Evolutionary conservation across 257 asterid genomes (phyloP).

Genomic region (Plantago major): DNA sequence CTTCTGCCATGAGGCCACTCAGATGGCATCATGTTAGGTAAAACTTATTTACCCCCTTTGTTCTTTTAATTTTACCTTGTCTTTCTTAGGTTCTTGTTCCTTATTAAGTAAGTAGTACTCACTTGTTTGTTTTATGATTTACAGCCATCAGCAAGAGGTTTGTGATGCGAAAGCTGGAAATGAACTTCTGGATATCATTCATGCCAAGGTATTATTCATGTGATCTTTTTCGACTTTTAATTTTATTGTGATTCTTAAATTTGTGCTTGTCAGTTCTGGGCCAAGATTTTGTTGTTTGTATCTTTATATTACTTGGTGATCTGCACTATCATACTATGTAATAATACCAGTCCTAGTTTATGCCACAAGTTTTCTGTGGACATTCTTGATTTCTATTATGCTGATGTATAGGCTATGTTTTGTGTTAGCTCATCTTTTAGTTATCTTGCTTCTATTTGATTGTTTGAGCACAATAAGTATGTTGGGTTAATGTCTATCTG

Average conservation of each 20-base stretch:
- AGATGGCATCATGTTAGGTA: constrained; percentile 73
- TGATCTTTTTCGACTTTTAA: background rate
- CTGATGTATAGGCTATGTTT: no score
- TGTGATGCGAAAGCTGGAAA: constrained; percentile 78
- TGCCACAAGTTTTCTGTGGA: no score
- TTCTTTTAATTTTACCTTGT: background rate
- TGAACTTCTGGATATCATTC: constrained; percentile 78
- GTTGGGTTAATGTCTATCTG: no score
- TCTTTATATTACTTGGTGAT: no score
- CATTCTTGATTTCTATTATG: no score
- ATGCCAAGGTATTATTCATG: constrained; percentile 48
- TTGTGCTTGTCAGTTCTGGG: constrained; percentile 2
- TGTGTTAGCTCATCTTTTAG: no score
- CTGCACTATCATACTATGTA: no score
- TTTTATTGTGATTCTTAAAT: constrained; percentile 16
- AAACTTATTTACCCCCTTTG: background rate
- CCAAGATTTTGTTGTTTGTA: no score
- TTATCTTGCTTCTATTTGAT: no score
- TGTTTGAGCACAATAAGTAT: no score
- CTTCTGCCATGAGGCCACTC: constrained; percentile 30
- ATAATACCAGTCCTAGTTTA: no score
- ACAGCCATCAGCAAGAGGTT: constrained; percentile 72
- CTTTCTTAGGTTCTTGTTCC: background rate
- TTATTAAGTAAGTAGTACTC: no score
- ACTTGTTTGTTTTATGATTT: background rate